Evolutionary conservation across 2,329 filamentous ascomycete species (phyloP), one percentile per base, ranked within the genome.

Genomic region (Aureobasidium sp.): DNA sequence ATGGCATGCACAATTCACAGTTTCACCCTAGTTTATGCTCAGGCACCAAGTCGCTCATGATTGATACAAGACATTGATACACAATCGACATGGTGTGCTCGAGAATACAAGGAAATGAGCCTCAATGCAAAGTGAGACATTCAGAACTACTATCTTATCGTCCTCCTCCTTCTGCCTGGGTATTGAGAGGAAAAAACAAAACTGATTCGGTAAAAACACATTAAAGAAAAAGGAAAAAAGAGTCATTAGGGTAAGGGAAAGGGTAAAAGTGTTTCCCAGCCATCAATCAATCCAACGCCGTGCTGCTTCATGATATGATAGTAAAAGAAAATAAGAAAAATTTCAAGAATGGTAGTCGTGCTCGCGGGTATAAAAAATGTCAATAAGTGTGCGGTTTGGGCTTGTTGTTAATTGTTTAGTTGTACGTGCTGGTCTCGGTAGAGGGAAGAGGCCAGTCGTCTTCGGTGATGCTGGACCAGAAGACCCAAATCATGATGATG

Each of bases 381-480:
- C 51, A 55, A 55, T 31, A 42, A 31, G 22, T 55, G 37, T 42
- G 51, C 51, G 11, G 47, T 49, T n/a, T 31, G 45, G 25, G 12
- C 41, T 27, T 42, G 51, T 41, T 11, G 36, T 41, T 27, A 5
- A 9, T 36, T 36, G 20, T 6, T 55, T 20, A 42, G 37, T 25
- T 27, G 37, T 53, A 55, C 5, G 51, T 55, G 14, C 5, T 22
- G 22, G 39, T 49, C 36, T 72, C 71, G 3, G 73, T 73, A 36
- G 71, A 69, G 20, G 81, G 79, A 74, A 83, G 80, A 2, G 92
- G 91, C 94, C 94, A 99, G 78, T 97, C 93, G 71, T 99, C 94
- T 77, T 99, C 94, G 17, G 94, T 99, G 70, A 99, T 99, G 78
- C 91, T 97, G 51, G 91, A 96, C 94, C 94, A 99, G 80, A 99